Evolutionary conservation across 108 stramenopile species (phyloP).

Genomic region (Pseudonitzschia multiseries): DNA sequence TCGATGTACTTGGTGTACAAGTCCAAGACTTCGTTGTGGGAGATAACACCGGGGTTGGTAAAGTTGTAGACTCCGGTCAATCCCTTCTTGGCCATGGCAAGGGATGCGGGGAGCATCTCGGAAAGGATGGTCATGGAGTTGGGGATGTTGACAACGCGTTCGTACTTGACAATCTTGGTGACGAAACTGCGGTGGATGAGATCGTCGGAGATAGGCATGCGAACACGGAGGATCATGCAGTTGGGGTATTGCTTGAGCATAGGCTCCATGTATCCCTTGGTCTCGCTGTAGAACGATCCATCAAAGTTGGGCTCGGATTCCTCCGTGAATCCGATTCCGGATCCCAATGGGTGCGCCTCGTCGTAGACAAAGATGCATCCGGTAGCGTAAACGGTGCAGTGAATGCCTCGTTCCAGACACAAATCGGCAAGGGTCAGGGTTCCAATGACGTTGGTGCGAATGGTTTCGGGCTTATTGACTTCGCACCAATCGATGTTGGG

Average conservation of each 20-base stretch:
- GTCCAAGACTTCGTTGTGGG: constrained; percentile 97
- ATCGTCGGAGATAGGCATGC: constrained; percentile 99
- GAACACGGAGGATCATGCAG: constrained; percentile 92
- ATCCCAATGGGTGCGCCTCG: constrained; percentile 87
- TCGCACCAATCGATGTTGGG: constrained; percentile 99
- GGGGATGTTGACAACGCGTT: constrained; percentile 96
- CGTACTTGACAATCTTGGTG: constrained; percentile 99
- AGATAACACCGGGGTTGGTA: constrained; percentile 99
- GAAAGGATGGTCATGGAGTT: constrained; percentile 98
- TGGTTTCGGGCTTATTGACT: constrained; percentile 92
- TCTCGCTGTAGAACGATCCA: constrained; percentile 97
- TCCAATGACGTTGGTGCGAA: constrained; percentile 97
- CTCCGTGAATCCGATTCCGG: constrained; percentile 96
- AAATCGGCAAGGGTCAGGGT: constrained; percentile 94
- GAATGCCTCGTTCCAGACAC: constrained; percentile 82
- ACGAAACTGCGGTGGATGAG: constrained; percentile 96
- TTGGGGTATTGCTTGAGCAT: constrained; percentile 87
- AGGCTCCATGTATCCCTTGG: constrained; percentile 98
- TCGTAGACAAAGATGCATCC: constrained; percentile 99
- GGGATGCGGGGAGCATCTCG: constrained; percentile 95
- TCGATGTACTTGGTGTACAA: constrained; percentile 99
- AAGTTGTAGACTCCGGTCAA: constrained; percentile 98
- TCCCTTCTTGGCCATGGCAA: constrained; percentile 90
- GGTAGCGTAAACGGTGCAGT: constrained; percentile 98
- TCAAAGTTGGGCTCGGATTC: constrained; percentile 95